Percentiles rank a stretch among this genome's conserved stretches.
These are phyloP conservation scores for Penicillium canescens DNA, from an alignment of 495 filamentous ascomycete species.

Conservation along the genomic window DNA sequence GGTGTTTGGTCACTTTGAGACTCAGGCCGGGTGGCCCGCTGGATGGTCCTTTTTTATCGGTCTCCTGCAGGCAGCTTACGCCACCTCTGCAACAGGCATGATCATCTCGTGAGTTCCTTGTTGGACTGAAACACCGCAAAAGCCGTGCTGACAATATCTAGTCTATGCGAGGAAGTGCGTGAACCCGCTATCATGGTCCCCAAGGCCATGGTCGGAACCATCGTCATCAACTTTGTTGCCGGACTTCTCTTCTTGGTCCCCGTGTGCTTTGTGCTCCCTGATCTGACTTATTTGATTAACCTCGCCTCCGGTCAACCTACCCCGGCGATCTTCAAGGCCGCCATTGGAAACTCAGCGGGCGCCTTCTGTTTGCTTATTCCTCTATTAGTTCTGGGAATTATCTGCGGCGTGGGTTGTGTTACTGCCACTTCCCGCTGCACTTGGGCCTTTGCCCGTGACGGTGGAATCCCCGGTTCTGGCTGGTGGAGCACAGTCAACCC, in stretches of 20 bases:
- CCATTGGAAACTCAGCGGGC: conserved; percentile 36
- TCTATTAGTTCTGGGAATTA: conserved; percentile 66
- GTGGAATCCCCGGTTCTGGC: conserved; percentile 61
- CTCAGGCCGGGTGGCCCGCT: conserved; percentile 53
- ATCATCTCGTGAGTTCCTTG: conserved; percentile 23
- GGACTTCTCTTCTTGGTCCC: conserved; percentile 65
- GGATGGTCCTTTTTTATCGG: conserved; percentile 60
- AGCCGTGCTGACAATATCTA: conserved; percentile 18
- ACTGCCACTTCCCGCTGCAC: conserved; percentile 70
- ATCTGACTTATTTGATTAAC: conserved; percentile 51
- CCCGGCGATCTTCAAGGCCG: conserved; percentile 19
- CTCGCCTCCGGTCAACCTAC: conserved; percentile 51
- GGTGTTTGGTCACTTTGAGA: conserved; percentile 59
- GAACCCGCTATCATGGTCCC: conserved; percentile 61
- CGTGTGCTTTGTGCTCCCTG: conserved; percentile 61
- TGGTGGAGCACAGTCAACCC: conserved; percentile 57
- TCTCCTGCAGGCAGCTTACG: conserved; percentile 55
- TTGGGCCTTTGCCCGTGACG: conserved; percentile 64
- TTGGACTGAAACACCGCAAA: not conserved
- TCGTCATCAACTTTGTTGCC: conserved; percentile 62
- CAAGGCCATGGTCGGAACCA: conserved; percentile 65
- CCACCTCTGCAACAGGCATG: conserved; percentile 54
- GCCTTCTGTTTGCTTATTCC: conserved; percentile 68
- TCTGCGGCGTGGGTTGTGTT: conserved; percentile 65
- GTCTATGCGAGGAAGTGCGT: conserved; percentile 63